Percentiles rank a stretch among this genome's conserved stretches.
phyloP scores from a whole-genome alignment of 2,329 filamentous ascomycete species.

The Fusarium irregulare region DNA sequence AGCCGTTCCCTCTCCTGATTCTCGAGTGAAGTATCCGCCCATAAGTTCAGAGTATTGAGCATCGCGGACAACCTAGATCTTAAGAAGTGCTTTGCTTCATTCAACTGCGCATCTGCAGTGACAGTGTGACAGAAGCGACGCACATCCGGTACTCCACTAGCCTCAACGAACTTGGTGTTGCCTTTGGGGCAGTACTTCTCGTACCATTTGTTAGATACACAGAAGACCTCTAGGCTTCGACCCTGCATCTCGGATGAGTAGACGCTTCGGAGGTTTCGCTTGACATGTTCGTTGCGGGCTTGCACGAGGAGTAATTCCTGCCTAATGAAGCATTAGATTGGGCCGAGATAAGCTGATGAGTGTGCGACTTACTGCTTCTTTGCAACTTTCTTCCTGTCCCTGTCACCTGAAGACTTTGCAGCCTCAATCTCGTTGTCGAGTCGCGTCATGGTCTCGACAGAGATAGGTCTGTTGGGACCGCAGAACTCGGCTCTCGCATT shows the following conservation, averaged over 20 bases:
- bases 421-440: conserved; percentile 46
- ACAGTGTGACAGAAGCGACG: conserved; percentile 50
- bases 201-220: conserved; percentile 51
- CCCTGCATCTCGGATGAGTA: conserved; percentile 44
- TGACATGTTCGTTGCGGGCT: conserved; percentile 49
- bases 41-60: conserved; percentile 47
- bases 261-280: conserved; percentile 39
- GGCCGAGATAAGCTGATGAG: too few species aligned
- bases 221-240: conserved; percentile 49
- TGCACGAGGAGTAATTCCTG: conserved; percentile 46
- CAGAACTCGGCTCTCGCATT: conserved; percentile 45
- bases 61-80: conserved; percentile 43
- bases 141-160: conserved; percentile 49
- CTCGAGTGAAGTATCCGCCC: conserved; percentile 30
- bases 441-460: conserved; percentile 23
- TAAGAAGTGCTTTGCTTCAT: conserved; percentile 48
- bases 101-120: conserved; percentile 49
- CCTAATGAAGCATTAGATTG: conserved; percentile 17
- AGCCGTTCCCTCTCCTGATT: neutral
- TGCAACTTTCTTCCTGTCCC: conserved; percentile 38
- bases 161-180: conserved; percentile 42
- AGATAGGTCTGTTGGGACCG: conserved; percentile 41
- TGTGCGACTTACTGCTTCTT: conserved; percentile 39
- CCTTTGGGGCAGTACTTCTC: conserved; percentile 49
- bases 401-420: conserved; percentile 41